Conservation (phyloP, 2,329 filamentous ascomycete genomes). For the Sporothrix mexicana region DNA sequence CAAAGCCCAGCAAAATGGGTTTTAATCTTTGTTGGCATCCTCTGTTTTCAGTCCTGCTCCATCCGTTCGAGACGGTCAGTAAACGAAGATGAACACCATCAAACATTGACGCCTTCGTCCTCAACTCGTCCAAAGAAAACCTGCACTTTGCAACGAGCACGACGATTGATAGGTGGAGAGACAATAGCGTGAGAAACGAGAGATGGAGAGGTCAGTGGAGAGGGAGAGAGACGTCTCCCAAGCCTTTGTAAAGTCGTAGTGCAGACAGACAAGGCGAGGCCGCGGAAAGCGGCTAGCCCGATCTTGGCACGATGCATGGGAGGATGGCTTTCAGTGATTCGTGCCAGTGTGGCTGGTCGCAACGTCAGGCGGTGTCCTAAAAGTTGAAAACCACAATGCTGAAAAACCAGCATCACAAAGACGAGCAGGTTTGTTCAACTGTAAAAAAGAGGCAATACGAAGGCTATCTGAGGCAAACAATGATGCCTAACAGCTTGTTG, state of each 20-base stretch:
- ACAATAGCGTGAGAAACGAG: background rate
- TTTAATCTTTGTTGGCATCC: background rate
- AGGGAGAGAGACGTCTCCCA: too few relatives aligned
- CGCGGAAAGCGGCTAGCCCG: background rate
- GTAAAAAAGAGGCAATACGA: constrained; percentile 20
- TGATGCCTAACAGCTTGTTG: background rate
- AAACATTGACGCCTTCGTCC: background rate
- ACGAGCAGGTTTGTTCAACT: background rate
- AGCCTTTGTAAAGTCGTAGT: background rate
- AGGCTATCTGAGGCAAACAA: background rate
- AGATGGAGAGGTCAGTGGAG: background rate
- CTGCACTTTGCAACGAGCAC: constrained; percentile 4
- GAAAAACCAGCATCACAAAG: background rate
- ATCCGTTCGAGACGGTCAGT: background rate
- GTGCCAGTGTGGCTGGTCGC: background rate
- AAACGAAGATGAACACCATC: background rate
- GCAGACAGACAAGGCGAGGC: background rate
- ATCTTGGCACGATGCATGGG: constrained; percentile 17
- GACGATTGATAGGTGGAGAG: background rate
- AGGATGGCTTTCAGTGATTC: background rate
- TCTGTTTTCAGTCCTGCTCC: background rate
- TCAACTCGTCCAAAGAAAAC: background rate
- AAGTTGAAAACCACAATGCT: background rate
- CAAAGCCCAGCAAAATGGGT: too few relatives aligned
- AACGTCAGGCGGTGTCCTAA: background rate